Conservation (phyloP, 352 stramenopile genomes). For the Globisporangium nagaii region DNA sequence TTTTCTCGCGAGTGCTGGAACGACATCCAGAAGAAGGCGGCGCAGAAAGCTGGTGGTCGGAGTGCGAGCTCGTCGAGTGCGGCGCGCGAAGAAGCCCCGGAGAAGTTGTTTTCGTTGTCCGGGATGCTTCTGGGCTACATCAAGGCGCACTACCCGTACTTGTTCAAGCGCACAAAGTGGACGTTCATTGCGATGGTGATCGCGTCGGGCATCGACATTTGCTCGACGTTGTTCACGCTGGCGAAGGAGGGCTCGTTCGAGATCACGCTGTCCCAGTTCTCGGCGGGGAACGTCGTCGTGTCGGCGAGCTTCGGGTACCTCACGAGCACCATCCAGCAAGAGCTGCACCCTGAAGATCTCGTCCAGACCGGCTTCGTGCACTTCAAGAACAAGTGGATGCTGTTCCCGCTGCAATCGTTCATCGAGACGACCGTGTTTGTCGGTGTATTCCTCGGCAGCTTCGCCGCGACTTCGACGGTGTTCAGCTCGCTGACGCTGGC, state of each 20-base stretch:
- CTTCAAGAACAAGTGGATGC: conserved; percentile 67
- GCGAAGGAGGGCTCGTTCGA: conserved; percentile 34
- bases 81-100: not conserved
- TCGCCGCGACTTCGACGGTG: conserved; percentile 59
- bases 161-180: conserved; percentile 76
- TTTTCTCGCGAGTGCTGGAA: conserved; percentile 73
- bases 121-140: conserved; percentile 22
- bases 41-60: not conserved
- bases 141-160: conserved; percentile 31
- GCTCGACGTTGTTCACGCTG: conserved; percentile 47
- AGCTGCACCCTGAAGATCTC: conserved; percentile 53
- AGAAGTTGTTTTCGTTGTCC: conserved; percentile 8
- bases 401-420: conserved; percentile 76
- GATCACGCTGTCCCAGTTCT: conserved; percentile 70
- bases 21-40: conserved; percentile 37
- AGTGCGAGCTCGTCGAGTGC: not conserved
- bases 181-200: conserved; percentile 73
- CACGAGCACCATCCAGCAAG: conserved; percentile 55
- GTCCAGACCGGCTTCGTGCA: conserved; percentile 43
- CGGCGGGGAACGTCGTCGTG: conserved; percentile 61
- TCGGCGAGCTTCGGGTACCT: conserved; percentile 61
- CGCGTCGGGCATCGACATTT: conserved; percentile 59
- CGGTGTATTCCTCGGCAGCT: conserved; percentile 71
- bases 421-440: conserved; percentile 66
- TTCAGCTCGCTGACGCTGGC: conserved; percentile 76